A percentile compares a stretch with the other conserved stretches of the same genome.
These are phyloP conservation scores for Angophora floribunda DNA, from an alignment of 345 rosid genomes.

Conservation along the genomic window DNA sequence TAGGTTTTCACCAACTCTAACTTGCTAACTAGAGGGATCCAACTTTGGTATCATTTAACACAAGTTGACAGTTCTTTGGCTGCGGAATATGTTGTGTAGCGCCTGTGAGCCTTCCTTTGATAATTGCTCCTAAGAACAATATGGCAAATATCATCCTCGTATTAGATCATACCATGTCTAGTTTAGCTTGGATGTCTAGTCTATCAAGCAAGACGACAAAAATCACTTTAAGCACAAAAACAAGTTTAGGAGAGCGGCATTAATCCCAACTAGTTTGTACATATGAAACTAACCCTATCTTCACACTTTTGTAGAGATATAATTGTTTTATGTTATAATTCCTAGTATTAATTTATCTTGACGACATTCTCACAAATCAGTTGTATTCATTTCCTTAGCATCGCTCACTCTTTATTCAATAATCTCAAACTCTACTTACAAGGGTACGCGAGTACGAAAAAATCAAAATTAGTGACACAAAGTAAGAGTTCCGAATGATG, in stretches of 20 bases:
- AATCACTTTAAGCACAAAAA: neutral
- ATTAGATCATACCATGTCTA: rapidly evolving
- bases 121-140: neutral
- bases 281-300: too few species aligned
- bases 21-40: neutral
- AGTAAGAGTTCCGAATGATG: neutral
- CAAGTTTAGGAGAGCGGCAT: rapidly evolving
- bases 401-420: too few species aligned
- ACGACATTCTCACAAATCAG: too few species aligned
- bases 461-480: neutral
- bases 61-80: rapidly evolving
- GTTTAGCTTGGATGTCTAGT: neutral
- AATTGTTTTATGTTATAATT: too few species aligned
- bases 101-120: neutral
- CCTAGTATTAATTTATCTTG: rapidly evolving
- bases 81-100: rapidly evolving
- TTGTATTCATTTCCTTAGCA: too few species aligned
- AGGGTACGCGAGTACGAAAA: too few species aligned
- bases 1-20: neutral
- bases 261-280: too few species aligned
- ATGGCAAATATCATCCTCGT: rapidly evolving
- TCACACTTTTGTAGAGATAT: neutral
- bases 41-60: neutral
- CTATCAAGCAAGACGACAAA: rapidly evolving
- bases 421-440: too few species aligned